Conservation (phyloP, 2,329 filamentous ascomycete genomes). For the Paracamarosporium sp. region DNA sequence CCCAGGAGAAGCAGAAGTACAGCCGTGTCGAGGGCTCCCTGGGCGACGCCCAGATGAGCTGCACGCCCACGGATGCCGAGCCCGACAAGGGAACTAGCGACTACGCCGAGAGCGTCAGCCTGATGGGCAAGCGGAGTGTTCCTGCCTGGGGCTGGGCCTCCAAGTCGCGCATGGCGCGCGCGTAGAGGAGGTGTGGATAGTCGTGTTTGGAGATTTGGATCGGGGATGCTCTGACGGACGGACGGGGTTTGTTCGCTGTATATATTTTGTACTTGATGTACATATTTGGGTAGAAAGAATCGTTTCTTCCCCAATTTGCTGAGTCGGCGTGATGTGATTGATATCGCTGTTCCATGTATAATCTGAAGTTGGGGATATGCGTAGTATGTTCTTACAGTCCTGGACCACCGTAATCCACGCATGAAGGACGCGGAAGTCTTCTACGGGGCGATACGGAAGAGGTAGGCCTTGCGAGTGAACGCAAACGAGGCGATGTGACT, state of each 20-base stretch:
- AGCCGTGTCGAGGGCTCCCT: constrained; percentile 43
- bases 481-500: too few species aligned
- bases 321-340: too few species aligned
- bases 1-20: constrained; percentile 45
- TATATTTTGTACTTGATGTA: constrained; percentile 8
- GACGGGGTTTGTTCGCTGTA: constrained; percentile 1
- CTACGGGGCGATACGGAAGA: too few species aligned
- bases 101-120: constrained; percentile 46
- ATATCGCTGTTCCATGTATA: too few species aligned
- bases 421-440: too few species aligned
- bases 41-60: constrained; percentile 40
- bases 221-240: background rate
- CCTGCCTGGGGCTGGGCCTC: constrained; percentile 15
- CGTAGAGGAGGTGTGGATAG: background rate
- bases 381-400: too few species aligned
- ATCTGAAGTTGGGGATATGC: too few species aligned
- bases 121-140: constrained; percentile 27
- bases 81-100: constrained; percentile 51
- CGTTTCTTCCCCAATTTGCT: background rate
- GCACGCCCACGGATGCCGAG: constrained; percentile 50
- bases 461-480: too few species aligned
- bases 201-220: too few species aligned
- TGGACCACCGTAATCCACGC: too few species aligned
- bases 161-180: background rate
- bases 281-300: background rate